A percentile compares a stretch with the other conserved stretches of the same genome.
phyloP scores from a whole-genome alignment of 805 yeast species.

The Myxozyma neotropica region DNA sequence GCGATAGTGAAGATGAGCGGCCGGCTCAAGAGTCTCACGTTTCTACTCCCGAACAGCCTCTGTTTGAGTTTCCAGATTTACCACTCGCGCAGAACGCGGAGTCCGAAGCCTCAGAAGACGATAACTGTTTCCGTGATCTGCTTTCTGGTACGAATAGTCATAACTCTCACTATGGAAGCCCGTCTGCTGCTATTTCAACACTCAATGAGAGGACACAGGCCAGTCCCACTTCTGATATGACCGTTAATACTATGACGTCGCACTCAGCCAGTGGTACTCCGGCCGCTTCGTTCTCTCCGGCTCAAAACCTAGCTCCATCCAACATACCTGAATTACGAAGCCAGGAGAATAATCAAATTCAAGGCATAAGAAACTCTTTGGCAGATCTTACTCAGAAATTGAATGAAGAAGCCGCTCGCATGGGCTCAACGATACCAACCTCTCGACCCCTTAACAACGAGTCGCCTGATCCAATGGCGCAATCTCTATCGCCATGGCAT shows the following conservation, averaged over 20 bases:
- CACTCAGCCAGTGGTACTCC: neutral
- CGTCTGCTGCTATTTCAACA: neutral
- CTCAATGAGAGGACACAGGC: neutral
- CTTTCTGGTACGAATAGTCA: neutral
- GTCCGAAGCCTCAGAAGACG: slow-evolving; percentile 1
- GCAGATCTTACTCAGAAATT: neutral
- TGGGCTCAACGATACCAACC: neutral
- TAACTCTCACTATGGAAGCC: neutral
- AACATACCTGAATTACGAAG: neutral
- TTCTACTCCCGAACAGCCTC: neutral
- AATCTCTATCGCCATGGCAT: neutral
- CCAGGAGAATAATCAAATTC: neutral
- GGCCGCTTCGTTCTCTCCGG: neutral
- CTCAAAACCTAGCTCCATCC: neutral
- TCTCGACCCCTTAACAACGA: neutral
- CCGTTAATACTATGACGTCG: neutral
- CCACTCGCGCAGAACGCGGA: neutral
- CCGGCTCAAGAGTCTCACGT: neutral
- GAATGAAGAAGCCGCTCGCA: neutral
- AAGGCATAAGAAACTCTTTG: neutral
- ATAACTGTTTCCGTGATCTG: slow-evolving; percentile 2
- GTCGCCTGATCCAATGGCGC: neutral
- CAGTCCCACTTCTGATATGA: too few species aligned
- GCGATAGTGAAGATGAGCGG: slow-evolving; percentile 33
- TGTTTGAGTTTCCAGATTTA: neutral